These are phyloP conservation scores for Ceratobasidium sp. DNA, from an alignment of 1,284 basidiomycete species.

Conservation along the genomic window DNA sequence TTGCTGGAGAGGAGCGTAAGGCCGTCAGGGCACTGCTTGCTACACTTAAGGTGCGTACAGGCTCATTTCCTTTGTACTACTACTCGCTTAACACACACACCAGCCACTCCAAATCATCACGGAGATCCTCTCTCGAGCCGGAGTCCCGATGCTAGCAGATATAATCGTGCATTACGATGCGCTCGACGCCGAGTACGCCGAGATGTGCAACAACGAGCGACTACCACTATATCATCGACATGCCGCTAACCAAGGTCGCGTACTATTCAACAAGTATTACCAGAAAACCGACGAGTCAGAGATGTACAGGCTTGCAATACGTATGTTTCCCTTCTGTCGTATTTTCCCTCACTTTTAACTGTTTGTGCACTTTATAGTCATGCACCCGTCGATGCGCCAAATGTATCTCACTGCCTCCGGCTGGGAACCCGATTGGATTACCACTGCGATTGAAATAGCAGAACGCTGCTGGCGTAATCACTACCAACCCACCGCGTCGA, in stretches of 20 bases:
- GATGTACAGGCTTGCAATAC: background rate
- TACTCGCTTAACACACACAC: no score
- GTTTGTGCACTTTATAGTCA: background rate
- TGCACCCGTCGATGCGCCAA: background rate
- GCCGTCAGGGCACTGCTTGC: no score
- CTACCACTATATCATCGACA: background rate
- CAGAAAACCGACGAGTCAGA: background rate
- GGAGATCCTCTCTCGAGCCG: background rate
- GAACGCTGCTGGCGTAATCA: background rate
- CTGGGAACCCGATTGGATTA: constrained; percentile 4
- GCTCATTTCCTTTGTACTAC: no score
- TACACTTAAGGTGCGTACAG: no score
- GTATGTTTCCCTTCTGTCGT: background rate
- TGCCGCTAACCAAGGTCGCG: background rate
- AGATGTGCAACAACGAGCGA: background rate
- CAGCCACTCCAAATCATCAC: background rate
- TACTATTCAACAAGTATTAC: constrained; percentile 5
- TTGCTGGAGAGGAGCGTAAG: no score
- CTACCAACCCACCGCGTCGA: background rate
- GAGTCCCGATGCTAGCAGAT: constrained; percentile 5
- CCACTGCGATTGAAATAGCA: background rate
- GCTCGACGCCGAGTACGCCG: background rate
- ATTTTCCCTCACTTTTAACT: background rate
- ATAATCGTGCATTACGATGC: background rate
- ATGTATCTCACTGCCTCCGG: background rate